These are phyloP conservation scores for Scalesia atractyloides DNA, from an alignment of 129 eudicot species.

Conservation along the genomic window DNA sequence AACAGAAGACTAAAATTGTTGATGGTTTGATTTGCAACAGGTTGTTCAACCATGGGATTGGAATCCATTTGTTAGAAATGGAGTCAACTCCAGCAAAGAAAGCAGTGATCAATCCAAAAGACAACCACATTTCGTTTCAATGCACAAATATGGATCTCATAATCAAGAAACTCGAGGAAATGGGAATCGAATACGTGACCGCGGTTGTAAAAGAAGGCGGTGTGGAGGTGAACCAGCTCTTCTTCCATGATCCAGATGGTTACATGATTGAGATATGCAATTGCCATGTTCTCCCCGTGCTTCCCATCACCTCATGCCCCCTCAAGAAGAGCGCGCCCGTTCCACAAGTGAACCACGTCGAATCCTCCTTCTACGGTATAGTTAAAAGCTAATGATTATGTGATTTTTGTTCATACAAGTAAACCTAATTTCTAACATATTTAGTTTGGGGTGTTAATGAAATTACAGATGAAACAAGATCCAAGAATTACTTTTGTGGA, in stretches of 20 bases:
- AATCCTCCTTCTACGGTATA: constrained; percentile 38
- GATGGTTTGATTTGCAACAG: constrained; percentile 20
- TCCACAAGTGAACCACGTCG: not conserved
- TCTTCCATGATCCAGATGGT: constrained; percentile 84
- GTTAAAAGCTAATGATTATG: constrained; percentile 5
- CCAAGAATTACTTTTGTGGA: constrained; percentile 33
- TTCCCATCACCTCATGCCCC: constrained; percentile 63
- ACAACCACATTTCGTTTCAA: constrained; percentile 84
- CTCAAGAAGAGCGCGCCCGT: constrained; percentile 29
- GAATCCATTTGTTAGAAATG: constrained; percentile 67
- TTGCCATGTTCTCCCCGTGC: constrained; percentile 71
- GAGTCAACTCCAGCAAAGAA: constrained; percentile 42
- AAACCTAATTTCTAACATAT: not conserved
- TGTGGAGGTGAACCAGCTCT: constrained; percentile 65
- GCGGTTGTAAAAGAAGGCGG: constrained; percentile 72
- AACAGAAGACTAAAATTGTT: too few relatives aligned
- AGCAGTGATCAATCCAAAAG: constrained; percentile 63
- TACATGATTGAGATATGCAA: constrained; percentile 89
- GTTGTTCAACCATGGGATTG: constrained; percentile 73
- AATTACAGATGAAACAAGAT: constrained; percentile 32
- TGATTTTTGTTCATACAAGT: not conserved
- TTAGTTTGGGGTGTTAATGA: not conserved
- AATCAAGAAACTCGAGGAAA: constrained; percentile 40
- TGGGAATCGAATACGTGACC: constrained; percentile 53
- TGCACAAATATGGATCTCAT: constrained; percentile 59